phyloP scores from a whole-genome alignment of 768 basidiomycete species.

The Xerocomus brunneocitrinus region DNA sequence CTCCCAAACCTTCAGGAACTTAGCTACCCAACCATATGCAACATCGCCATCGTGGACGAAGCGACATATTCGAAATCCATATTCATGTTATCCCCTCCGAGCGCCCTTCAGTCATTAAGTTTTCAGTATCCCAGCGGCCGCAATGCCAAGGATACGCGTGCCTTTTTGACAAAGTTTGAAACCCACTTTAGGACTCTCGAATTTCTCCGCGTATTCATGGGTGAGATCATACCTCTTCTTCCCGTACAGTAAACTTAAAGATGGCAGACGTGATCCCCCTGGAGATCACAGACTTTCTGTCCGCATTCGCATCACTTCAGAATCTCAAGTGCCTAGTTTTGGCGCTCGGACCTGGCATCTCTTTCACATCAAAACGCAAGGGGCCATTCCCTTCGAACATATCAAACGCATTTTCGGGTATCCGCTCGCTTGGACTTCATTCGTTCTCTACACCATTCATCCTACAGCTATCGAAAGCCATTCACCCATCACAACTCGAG shows the following conservation, averaged over 20 bases:
- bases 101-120: slow-evolving; percentile 5
- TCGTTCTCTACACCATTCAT: neutral
- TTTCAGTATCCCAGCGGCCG: slow-evolving; percentile 15
- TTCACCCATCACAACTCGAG: neutral
- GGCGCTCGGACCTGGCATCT: slow-evolving; percentile 9
- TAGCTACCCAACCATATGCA: slow-evolving; percentile 11
- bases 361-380: neutral
- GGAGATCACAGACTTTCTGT: slow-evolving; percentile 15
- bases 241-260: neutral
- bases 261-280: slow-evolving; percentile 9
- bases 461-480: neutral
- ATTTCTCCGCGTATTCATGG: slow-evolving; percentile 15
- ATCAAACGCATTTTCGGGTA: neutral
- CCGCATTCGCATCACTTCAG: slow-evolving; percentile 9
- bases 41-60: slow-evolving; percentile 13
- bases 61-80: slow-evolving; percentile 12
- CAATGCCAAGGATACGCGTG: slow-evolving; percentile 12
- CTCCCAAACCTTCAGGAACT: slow-evolving; percentile 25
- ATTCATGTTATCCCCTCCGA: slow-evolving; percentile 6
- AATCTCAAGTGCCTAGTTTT: slow-evolving; percentile 18
- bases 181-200: slow-evolving; percentile 11
- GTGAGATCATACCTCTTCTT: slow-evolving; percentile 2
- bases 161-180: slow-evolving; percentile 9
- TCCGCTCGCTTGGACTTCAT: neutral
- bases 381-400: neutral